Evolutionary conservation across 2,329 filamentous ascomycete genomes (phyloP), one percentile per base, ranked within the genome.

Genomic region (Zymoseptoria ardabiliae): DNA sequence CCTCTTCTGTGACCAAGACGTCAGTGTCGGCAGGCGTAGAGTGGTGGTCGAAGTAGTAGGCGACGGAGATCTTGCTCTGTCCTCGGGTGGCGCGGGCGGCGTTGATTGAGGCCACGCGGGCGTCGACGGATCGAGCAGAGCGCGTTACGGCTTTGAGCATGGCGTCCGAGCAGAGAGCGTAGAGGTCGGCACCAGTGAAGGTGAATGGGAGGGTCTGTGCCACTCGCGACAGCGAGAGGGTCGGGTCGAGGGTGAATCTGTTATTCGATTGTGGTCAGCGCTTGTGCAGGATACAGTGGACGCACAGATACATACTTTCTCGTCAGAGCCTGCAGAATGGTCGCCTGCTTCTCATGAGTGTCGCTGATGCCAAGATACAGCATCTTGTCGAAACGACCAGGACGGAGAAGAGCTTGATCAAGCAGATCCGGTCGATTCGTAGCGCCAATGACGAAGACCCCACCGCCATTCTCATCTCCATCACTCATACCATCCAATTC

Each of bases 71-170:
- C 55, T 67, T 65, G 58, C 54, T 60, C 54, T 69, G 66, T 9
- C 66, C 66, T 5, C 62, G 59, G 2, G 62, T 52, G 56, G 69
- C 60, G 56, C 69, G 62, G 2, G 72, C 74, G 2, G 77, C 73
- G 68, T 90, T 90, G 72, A 96, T 79, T 4, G 81, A 79, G 21
- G 82, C 82, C 65, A 99, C 89, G 74, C 94, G 94, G 55, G 84
- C 80, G 72, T 99, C 94, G 2, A 97, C 92, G 1, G 84, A 81
- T 1, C 85, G 83, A 2, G 94, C 91, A 71, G 95, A 90, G 4
- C 94, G 86, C 2, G 94, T 99, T 60, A 99, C 93, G 20, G 94
- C 94, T 74, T 99, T 97, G 66, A 99, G 87, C 94, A 99, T 99
- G 55, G 94, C 91, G 74, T 99, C 94, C 50, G 91, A 96, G 78